Base-by-base conservation (phyloP, 306 rosid species). In the Dicorynia guianensis region DNA sequence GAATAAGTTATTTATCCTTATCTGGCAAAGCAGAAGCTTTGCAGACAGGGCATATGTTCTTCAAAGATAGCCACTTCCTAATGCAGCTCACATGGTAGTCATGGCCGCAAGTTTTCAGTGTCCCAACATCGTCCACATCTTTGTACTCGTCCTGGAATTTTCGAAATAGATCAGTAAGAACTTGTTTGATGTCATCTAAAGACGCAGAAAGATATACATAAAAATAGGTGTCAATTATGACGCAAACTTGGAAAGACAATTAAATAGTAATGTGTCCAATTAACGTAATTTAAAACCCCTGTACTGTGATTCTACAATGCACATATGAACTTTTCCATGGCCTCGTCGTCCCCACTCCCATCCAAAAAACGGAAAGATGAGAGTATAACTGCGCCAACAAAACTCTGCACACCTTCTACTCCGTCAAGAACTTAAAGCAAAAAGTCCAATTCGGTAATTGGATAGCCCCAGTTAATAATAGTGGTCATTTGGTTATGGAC, bases 21-120 rank as follows among this genome's bases (percentile, higher is more conserved):
- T 93, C 94, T 2, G 89, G 70, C 63, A 87, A 36, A 1, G 81
- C 92, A 76, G 93, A 77, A 36, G 76, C 64, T 82, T 90, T 93
- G 92, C 94, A 93, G 78, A 93, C 80, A 6, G 97, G 97, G 55
- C 97, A 93, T 46, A 79, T 7, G 71, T 88, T 93, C 80, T 88
- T 93, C 94, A 93, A 72, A 30, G 88, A 84, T 62, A 93, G 71
- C 97, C 97, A 93, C 71, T 93, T 90, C 44, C 81, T 93, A 67
- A 93, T 79, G 91, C 97, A 93, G 81, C 81, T 79, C 75, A 87
- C 93, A 65, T 93, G 97, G 74, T 88, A 93, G 79, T 90, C 94
- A 70, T 92, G 97, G 2, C 97, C 86, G 54, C 97, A 92, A 46
- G 77, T 56, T 76, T 83, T 85, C 69, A 92, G 74, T 18, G 89